Conservation (phyloP, 2,329 filamentous ascomycete genomes). For the Penicillium freii region DNA sequence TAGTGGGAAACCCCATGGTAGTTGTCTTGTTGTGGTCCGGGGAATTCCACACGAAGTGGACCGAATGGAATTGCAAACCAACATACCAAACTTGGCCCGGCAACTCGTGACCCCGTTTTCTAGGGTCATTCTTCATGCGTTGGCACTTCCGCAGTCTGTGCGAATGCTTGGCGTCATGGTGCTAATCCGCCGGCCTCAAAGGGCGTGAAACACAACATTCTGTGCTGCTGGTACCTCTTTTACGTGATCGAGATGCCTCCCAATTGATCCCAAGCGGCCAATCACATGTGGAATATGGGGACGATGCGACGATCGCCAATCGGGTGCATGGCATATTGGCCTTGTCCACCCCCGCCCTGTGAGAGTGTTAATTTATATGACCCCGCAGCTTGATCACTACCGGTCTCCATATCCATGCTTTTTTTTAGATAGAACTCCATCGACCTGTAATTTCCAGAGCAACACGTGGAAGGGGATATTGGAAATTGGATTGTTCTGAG, state of each 20-base stretch:
- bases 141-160: not conserved
- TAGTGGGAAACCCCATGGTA: not conserved
- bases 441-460: slow-evolving; percentile 1
- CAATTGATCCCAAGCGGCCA: slow-evolving; percentile 2
- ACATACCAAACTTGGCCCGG: slow-evolving; percentile 3
- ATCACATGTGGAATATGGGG: not conserved
- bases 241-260: slow-evolving; percentile 3
- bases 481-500: not conserved
- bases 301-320: slow-evolving; percentile 9
- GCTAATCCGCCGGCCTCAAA: not conserved
- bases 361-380: slow-evolving; percentile 1
- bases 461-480: slow-evolving; percentile 12
- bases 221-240: not conserved
- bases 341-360: not conserved
- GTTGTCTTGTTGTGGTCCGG: not conserved
- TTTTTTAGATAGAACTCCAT: not conserved
- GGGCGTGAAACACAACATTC: not conserved
- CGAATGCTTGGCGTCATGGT: not conserved
- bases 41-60: slow-evolving; percentile 6
- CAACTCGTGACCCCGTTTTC: not conserved
- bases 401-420: not conserved
- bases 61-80: not conserved
- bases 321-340: slow-evolving; percentile 4
- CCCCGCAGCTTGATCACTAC: slow-evolving; percentile 8
- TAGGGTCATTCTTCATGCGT: not conserved